phyloP scores from a whole-genome alignment of 2,329 filamentous ascomycete genomes.

The Pyrenophora teres region DNA sequence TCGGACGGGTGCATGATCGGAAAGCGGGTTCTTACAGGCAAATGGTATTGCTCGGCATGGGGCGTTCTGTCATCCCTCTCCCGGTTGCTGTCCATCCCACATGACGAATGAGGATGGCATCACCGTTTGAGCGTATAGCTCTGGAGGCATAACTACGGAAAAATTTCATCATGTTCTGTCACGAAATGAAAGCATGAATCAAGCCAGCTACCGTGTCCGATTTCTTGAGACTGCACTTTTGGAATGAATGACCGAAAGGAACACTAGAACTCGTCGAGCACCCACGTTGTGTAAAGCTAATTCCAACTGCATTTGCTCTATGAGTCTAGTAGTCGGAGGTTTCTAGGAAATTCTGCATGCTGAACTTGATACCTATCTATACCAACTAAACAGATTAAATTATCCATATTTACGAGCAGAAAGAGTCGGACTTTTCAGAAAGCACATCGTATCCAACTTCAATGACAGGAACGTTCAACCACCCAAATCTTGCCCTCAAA shows the following conservation, averaged over 20 bases:
- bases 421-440: neutral
- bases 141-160: constrained; percentile 46
- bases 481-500: constrained; percentile 33
- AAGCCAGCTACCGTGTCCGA: constrained; percentile 13
- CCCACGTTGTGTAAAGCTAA: too few relatives aligned
- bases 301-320: too few relatives aligned
- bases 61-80: constrained; percentile 45
- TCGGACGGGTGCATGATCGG: constrained; percentile 37
- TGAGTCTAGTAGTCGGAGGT: too few relatives aligned
- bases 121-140: constrained; percentile 36
- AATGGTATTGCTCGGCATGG: constrained; percentile 47
- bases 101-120: constrained; percentile 38
- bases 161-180: constrained; percentile 48
- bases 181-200: constrained; percentile 43
- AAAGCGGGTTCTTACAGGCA: constrained; percentile 41
- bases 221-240: neutral
- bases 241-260: constrained; percentile 1
- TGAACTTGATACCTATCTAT: too few relatives aligned
- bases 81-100: constrained; percentile 38
- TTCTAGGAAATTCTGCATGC: too few relatives aligned
- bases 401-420: neutral
- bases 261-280: neutral
- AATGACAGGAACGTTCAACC: neutral
- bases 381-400: too few relatives aligned
- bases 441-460: neutral